These are phyloP conservation scores for Caloboletus inedulis DNA, from an alignment of 1,284 basidiomycete species.

Conservation along the genomic window DNA sequence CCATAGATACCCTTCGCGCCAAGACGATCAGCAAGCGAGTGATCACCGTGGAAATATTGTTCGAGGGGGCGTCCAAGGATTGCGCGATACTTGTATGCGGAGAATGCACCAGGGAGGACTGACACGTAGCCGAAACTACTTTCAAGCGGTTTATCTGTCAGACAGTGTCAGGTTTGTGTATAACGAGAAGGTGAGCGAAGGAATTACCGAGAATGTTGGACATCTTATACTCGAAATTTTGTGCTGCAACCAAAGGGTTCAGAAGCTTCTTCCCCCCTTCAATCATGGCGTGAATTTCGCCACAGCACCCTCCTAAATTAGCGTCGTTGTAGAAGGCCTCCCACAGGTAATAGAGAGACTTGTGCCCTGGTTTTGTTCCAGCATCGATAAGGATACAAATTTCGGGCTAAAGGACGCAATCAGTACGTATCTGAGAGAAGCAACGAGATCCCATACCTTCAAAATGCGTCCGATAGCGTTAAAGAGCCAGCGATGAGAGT, in stretches of 20 bases:
- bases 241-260: conserved; percentile 91
- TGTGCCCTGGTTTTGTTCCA: conserved; percentile 94
- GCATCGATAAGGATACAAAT: conserved; percentile 91
- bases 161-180: conserved; percentile 3
- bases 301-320: conserved; percentile 78
- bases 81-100: conserved; percentile 89
- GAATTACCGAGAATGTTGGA: conserved; percentile 82
- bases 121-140: conserved; percentile 95
- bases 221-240: conserved; percentile 99
- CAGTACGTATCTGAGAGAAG: too few species aligned
- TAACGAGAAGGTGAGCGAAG: not conserved
- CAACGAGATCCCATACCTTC: too few species aligned
- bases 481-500: conserved; percentile 96
- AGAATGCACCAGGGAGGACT: conserved; percentile 95
- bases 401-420: conserved; percentile 74
- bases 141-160: conserved; percentile 84
- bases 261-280: too few species aligned
- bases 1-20: conserved; percentile 94
- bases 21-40: conserved; percentile 88
- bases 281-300: too few species aligned
- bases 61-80: conserved; percentile 91
- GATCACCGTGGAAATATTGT: conserved; percentile 99
- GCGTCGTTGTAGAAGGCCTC: conserved; percentile 83
- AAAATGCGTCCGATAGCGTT: conserved; percentile 91
- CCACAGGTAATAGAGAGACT: conserved; percentile 97